phyloP scores from a whole-genome alignment of 2,329 filamentous ascomycete species.

The Curvularia sp. region DNA sequence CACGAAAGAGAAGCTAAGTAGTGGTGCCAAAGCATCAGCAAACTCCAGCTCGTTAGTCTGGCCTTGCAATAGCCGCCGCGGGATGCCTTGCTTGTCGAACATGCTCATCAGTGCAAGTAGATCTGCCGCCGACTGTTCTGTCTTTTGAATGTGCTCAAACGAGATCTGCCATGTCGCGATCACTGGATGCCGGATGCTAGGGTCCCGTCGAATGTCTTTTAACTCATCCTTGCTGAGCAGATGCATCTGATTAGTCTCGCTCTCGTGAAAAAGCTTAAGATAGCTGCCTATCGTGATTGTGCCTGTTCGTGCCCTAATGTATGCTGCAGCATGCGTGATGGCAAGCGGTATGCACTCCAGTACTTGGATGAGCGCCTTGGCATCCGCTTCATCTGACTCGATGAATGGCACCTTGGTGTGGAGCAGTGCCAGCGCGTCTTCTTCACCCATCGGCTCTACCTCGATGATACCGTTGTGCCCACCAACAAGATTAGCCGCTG shows the following conservation, averaged over 20 bases:
- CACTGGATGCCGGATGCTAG: background rate
- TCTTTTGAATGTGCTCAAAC: background rate
- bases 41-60: background rate
- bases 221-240: background rate
- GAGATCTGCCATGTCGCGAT: background rate
- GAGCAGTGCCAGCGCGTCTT: background rate
- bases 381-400: background rate
- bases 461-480: background rate
- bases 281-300: background rate
- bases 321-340: background rate
- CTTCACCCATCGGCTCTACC: background rate
- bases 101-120: background rate
- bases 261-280: background rate
- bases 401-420: background rate
- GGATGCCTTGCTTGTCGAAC: background rate
- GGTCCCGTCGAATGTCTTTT: background rate
- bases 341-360: background rate
- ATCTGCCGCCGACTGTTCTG: background rate
- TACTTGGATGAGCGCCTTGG: background rate
- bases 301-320: background rate
- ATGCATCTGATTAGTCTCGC: background rate
- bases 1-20: background rate
- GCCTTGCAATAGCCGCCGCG: background rate
- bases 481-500: constrained; percentile 26
- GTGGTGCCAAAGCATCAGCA: background rate